Evolutionary conservation across 768 basidiomycete species (phyloP).

Genomic region (Tephrocybe sp.): DNA sequence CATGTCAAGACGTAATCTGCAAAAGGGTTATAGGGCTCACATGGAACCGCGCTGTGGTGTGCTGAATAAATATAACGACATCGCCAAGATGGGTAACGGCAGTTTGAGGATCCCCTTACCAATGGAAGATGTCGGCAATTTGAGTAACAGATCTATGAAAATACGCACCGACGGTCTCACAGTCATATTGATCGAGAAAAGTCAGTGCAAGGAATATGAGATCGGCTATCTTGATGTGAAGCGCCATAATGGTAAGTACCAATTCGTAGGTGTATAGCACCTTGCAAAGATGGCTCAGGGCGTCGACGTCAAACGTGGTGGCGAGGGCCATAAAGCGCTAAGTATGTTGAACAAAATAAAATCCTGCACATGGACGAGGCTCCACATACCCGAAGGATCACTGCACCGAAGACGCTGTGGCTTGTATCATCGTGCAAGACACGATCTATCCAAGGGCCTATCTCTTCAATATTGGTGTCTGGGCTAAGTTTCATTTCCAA

Average conservation of each 20-base stretch:
- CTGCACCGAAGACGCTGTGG: slow-evolving; percentile 58
- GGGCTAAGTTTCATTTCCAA: slow-evolving; percentile 57
- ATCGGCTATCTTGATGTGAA: slow-evolving; percentile 65
- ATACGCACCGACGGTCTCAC: slow-evolving; percentile 75
- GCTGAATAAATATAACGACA: slow-evolving; percentile 75
- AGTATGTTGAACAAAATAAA: neutral
- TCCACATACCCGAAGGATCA: slow-evolving; percentile 55
- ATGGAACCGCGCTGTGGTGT: slow-evolving; percentile 62
- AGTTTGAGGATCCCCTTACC: slow-evolving; percentile 77
- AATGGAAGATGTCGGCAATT: neutral
- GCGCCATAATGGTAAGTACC: slow-evolving; percentile 65
- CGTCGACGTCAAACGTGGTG: slow-evolving; percentile 60
- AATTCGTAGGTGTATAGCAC: slow-evolving; percentile 57
- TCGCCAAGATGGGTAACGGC: slow-evolving; percentile 78
- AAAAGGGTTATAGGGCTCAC: slow-evolving; percentile 31
- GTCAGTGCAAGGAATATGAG: slow-evolving; percentile 62
- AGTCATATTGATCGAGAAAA: slow-evolving; percentile 73
- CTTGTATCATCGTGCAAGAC: slow-evolving; percentile 56
- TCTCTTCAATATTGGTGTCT: slow-evolving; percentile 43
- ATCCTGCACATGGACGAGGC: neutral
- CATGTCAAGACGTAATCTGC: neutral
- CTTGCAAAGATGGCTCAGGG: slow-evolving; percentile 69
- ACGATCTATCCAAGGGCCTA: slow-evolving; percentile 38
- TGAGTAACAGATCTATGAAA: neutral
- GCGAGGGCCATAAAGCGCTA: slow-evolving; percentile 63